Conservation (phyloP, 1,139 yeast genomes). For the Yamadazyma triangularis region DNA sequence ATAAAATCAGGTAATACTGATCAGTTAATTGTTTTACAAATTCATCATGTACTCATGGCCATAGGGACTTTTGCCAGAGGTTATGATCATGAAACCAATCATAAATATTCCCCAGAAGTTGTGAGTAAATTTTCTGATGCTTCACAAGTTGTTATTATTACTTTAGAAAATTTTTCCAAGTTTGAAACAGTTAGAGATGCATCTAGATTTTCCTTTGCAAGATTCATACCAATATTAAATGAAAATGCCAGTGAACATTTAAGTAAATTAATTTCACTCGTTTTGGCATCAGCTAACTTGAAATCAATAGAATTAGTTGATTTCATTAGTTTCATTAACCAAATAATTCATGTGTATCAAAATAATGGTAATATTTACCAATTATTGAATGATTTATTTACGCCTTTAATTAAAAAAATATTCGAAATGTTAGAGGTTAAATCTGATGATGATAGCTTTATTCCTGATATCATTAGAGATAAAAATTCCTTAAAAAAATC, state of each 20-base stretch:
- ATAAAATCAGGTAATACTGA: constrained; percentile 6
- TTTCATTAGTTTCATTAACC: constrained; percentile 83
- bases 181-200: constrained; percentile 77
- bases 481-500: constrained; percentile 62
- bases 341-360: constrained; percentile 75
- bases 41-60: constrained; percentile 85
- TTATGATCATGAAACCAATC: constrained; percentile 43
- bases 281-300: constrained; percentile 63
- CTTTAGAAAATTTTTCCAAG: constrained; percentile 69
- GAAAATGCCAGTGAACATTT: constrained; percentile 49
- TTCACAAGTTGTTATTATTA: constrained; percentile 78
- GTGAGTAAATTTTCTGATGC: constrained; percentile 61
- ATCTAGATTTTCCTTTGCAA: constrained; percentile 79
- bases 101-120: constrained; percentile 18
- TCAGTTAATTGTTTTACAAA: constrained; percentile 54
- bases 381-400: constrained; percentile 64
- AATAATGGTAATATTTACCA: constrained; percentile 65
- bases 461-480: constrained; percentile 55
- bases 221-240: constrained; percentile 71
- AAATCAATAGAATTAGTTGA: constrained; percentile 68
- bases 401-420: constrained; percentile 69
- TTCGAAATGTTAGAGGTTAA: constrained; percentile 45
- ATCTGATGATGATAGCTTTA: constrained; percentile 20
- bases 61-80: constrained; percentile 90
- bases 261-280: constrained; percentile 69